Evolutionary conservation across 106 monocot genomes (phyloP).

Genomic region (Dendrobium huoshanense): DNA sequence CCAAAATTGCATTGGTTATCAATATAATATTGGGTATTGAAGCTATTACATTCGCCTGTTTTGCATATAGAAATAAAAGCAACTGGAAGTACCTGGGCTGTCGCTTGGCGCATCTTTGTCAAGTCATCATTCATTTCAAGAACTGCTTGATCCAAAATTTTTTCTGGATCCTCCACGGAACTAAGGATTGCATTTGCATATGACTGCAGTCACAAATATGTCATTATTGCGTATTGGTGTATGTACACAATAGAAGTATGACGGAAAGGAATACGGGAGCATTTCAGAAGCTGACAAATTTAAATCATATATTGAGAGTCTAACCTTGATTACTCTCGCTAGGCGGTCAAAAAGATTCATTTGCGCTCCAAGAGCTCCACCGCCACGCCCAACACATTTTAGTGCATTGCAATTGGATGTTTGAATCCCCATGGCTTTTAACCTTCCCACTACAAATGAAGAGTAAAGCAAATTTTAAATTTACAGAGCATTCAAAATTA

Average conservation of each 20-base stretch:
- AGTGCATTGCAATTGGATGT: conserved; percentile 29
- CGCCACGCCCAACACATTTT: conserved; percentile 31
- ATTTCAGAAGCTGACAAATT: neutral
- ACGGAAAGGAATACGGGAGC: neutral
- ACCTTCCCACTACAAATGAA: conserved; percentile 23
- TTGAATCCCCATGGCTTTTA: conserved; percentile 33
- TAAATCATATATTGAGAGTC: neutral
- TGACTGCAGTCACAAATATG: conserved; percentile 44
- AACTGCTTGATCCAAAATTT: conserved; percentile 94
- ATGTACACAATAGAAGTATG: neutral
- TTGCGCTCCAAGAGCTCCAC: conserved; percentile 54
- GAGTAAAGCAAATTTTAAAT: neutral
- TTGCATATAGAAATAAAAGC: neutral
- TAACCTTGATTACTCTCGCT: conserved; percentile 81
- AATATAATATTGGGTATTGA: neutral
- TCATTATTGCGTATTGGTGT: conserved; percentile 3
- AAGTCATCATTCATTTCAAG: conserved; percentile 97
- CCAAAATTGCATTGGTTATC: neutral
- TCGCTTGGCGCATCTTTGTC: conserved; percentile 95
- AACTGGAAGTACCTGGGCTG: conserved; percentile 65
- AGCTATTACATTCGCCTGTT: neutral
- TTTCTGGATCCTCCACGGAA: conserved; percentile 92
- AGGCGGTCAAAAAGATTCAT: conserved; percentile 90
- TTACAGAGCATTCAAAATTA: neutral
- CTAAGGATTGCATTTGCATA: conserved; percentile 93